These are phyloP conservation scores for Termitomyces sp. DNA, from an alignment of 768 basidiomycete species.

Conservation along the genomic window DNA sequence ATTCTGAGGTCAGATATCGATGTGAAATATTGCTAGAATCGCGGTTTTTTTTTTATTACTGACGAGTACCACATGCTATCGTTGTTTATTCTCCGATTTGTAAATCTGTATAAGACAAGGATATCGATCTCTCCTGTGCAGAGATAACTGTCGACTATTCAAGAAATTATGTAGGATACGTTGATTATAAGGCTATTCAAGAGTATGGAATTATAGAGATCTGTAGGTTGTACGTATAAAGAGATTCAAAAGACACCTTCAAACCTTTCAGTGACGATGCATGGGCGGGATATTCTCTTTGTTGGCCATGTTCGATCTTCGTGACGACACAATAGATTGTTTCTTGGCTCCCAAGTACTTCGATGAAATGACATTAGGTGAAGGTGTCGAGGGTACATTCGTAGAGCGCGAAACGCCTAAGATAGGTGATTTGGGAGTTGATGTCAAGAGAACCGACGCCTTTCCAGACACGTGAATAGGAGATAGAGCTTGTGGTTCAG, in stretches of 20 bases:
- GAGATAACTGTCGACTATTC: background rate
- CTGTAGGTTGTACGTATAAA: background rate
- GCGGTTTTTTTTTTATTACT: background rate
- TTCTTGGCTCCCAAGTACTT: background rate
- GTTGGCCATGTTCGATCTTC: background rate
- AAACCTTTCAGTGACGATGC: background rate
- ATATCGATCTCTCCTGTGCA: background rate
- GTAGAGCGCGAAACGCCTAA: background rate
- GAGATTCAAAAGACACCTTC: background rate
- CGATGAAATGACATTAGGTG: background rate
- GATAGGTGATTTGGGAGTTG: background rate
- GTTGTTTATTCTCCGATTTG: no score
- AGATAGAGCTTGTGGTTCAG: background rate
- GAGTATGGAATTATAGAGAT: background rate
- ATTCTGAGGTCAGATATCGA: no score
- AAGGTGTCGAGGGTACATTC: background rate
- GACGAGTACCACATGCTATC: background rate
- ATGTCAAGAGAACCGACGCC: background rate
- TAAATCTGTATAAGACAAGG: no score
- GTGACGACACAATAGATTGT: background rate
- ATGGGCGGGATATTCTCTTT: constrained; percentile 3
- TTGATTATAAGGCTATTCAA: background rate
- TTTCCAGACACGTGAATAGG: background rate
- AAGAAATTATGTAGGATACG: background rate
- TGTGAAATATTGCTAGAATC: background rate